These are phyloP conservation scores for Didymella exigua DNA, from an alignment of 2,329 filamentous ascomycete genomes.

Conservation along the genomic window DNA sequence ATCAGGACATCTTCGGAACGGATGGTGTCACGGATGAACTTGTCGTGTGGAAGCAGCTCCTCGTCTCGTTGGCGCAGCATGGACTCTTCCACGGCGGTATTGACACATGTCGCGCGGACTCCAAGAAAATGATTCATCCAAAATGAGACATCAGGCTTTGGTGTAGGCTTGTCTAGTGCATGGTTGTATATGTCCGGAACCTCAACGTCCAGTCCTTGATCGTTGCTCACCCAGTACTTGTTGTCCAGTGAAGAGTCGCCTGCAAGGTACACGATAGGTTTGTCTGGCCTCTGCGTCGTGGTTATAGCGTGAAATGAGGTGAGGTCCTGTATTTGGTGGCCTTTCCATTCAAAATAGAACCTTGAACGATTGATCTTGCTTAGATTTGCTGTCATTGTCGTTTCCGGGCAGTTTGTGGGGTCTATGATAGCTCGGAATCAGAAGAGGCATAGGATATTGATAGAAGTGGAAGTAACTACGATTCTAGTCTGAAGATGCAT, in stretches of 20 bases:
- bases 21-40: constrained; percentile 45
- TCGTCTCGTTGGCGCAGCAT: constrained; percentile 42
- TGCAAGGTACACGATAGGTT: constrained; percentile 45
- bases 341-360: constrained; percentile 46
- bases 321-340: constrained; percentile 43
- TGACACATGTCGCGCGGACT: constrained; percentile 43
- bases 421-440: background rate
- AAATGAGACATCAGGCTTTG: constrained; percentile 46
- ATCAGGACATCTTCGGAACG: constrained; percentile 39
- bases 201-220: constrained; percentile 16
- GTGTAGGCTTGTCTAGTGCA: constrained; percentile 28
- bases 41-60: constrained; percentile 39
- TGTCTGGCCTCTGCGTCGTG: constrained; percentile 26
- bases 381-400: background rate
- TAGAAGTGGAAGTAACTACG: background rate
- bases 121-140: constrained; percentile 46
- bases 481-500: background rate
- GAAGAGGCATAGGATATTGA: background rate
- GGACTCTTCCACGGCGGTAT: constrained; percentile 44
- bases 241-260: constrained; percentile 50
- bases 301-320: constrained; percentile 32
- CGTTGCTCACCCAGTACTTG: constrained; percentile 43
- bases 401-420: no score
- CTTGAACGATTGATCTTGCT: constrained; percentile 31
- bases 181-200: constrained; percentile 39